Base-by-base conservation (phyloP, 768 basidiomycete genomes). In the Pisolithus microcarpus region DNA sequence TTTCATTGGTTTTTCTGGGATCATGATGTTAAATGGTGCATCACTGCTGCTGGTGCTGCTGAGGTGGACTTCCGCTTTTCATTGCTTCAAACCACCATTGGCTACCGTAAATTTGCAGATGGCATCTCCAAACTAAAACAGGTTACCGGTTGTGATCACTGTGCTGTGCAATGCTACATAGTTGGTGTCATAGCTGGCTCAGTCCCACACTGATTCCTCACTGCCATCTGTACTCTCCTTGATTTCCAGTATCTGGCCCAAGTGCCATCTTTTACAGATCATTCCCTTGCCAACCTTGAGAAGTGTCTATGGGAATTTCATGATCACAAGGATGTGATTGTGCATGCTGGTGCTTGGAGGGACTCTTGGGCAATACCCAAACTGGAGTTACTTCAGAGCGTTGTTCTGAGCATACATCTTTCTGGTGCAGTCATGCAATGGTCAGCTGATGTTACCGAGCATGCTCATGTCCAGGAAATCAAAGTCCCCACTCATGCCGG, bases 91-190 rank as follows among this genome's bases (percentile, higher is more conserved):
- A 30, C 28, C 28, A 30, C 24, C 15, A 26, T 15, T 4, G 38
- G 38, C 1, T 40, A 40, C 10, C 6, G n/a, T 5, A 3, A 3
- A 7, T 75, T 72, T 51, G 55, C 58, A 9, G 62, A 67, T 13
- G 72, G 74, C 0, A 66, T 75, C 7, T 70, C 70, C 15, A 54
- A 57, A 13, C 46, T 75, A 24, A 74, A 73, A 36, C 72, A 75
- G 52, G 67, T 71, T 5, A 73, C 72, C 15, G 67, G 71, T 1
- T 49, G 65, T 7, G 70, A 71, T 38, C 69, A 74, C 40, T 53
- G 63, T 4, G 65, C 75, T 24, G 56, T 74, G 4, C 60, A 65
- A 43, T 50, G 61, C 3, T 66, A 67, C 39, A 52, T 75, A 6
- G 48, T 76, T 18, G 30, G 61, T 4, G 48, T 69, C 15, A 65